phyloP scores from a whole-genome alignment of 1,139 yeast genomes.

The Yamadazyma membranifaciens region DNA sequence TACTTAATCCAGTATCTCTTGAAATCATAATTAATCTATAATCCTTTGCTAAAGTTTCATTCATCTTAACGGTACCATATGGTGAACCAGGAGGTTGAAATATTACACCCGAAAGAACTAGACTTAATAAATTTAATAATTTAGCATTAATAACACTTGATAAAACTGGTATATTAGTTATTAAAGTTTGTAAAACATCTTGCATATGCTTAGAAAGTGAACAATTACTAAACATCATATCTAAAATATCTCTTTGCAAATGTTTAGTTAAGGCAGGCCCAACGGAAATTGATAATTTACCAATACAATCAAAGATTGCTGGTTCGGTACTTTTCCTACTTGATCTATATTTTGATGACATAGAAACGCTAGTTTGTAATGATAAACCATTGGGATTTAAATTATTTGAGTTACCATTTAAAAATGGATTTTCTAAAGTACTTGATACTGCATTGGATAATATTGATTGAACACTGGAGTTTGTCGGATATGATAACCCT shows the following conservation, averaged over 20 bases:
- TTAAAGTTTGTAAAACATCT: constrained; percentile 66
- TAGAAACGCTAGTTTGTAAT: constrained; percentile 28
- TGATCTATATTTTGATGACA: constrained; percentile 56
- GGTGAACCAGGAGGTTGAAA: constrained; percentile 92
- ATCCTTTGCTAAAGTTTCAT: constrained; percentile 65
- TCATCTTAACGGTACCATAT: constrained; percentile 60
- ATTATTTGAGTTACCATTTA: constrained; percentile 12
- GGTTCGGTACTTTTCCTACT: constrained; percentile 75
- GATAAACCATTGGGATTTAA: constrained; percentile 18
- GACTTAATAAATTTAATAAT: constrained; percentile 68
- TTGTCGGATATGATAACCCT: constrained; percentile 56
- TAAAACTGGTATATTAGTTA: constrained; percentile 75
- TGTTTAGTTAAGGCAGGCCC: constrained; percentile 96
- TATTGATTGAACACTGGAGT: constrained; percentile 42
- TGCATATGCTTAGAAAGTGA: constrained; percentile 81
- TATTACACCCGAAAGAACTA: constrained; percentile 77
- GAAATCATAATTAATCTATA: constrained; percentile 73
- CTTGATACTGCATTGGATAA: constrained; percentile 40
- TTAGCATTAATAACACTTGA: constrained; percentile 71
- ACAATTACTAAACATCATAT: constrained; percentile 72
- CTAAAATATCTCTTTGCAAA: constrained; percentile 76
- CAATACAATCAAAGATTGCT: constrained; percentile 85
- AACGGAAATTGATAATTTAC: constrained; percentile 82
- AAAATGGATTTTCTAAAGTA: constrained; percentile 17
- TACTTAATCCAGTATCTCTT: constrained; percentile 56